phyloP scores from a whole-genome alignment of 139 green algal species.

The Chlorella sp. region DNA sequence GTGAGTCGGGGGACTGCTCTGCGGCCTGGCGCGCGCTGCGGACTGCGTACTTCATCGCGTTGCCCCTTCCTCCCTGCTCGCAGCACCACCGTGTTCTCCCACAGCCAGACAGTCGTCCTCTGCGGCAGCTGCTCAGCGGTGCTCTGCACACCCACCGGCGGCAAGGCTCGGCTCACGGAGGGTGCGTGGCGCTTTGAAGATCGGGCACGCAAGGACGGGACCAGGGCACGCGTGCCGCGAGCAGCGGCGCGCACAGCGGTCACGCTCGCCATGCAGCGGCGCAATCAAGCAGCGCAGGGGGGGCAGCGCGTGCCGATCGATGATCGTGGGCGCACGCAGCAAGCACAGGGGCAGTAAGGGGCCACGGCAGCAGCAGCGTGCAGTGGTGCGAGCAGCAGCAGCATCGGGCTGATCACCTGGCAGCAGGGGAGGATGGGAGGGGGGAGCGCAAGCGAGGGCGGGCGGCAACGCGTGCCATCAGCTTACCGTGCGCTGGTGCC shows the following conservation, averaged over 20 bases:
- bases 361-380: neutral
- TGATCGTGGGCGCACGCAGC: too few relatives aligned
- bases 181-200: constrained; percentile 36
- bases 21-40: neutral
- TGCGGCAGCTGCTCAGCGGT: constrained; percentile 94
- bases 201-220: too few relatives aligned
- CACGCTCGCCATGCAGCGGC: too few relatives aligned
- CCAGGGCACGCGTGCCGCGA: too few relatives aligned
- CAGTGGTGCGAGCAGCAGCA: too few relatives aligned
- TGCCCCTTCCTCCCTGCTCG: constrained; percentile 16
- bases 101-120: constrained; percentile 94
- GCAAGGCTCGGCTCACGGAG: constrained; percentile 89
- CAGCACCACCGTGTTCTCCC: constrained; percentile 98
- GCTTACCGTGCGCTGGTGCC: too few relatives aligned
- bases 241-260: too few relatives aligned
- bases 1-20: constrained; percentile 30
- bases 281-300: neutral
- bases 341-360: too few relatives aligned
- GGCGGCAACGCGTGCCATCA: too few relatives aligned
- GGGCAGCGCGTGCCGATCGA: neutral
- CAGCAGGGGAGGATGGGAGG: too few relatives aligned
- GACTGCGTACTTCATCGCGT: neutral
- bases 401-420: too few relatives aligned
- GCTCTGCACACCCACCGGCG: constrained; percentile 95
- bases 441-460: too few relatives aligned